A percentile compares a stretch with the other conserved stretches of the same genome.
Evolutionary conservation across 805 yeast genomes (phyloP).

Genomic region (Suhomyces canberraensis): DNA sequence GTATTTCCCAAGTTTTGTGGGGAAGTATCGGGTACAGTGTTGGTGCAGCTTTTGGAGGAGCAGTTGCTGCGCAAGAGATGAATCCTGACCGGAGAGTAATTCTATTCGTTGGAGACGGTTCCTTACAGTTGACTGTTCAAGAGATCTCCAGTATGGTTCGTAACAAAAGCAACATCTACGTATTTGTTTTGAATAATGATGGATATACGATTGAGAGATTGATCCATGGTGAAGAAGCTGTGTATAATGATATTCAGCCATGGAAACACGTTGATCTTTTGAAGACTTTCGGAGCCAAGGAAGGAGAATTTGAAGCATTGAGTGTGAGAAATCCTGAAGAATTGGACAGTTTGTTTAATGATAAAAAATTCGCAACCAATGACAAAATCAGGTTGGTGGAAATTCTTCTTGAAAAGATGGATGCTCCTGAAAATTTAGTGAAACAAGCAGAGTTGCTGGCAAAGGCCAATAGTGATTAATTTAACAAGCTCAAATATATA

Average conservation of each 20-base stretch:
- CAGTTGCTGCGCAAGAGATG: constrained; percentile 24
- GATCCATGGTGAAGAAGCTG: constrained; percentile 37
- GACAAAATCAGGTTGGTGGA: constrained; percentile 34
- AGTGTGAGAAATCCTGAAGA: constrained; percentile 26
- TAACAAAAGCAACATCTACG: constrained; percentile 31
- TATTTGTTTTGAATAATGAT: constrained; percentile 39
- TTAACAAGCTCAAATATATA: neutral
- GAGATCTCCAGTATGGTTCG: constrained; percentile 38
- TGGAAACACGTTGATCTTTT: constrained; percentile 36
- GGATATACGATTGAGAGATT: constrained; percentile 41
- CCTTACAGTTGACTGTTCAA: constrained; percentile 41
- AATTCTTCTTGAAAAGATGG: constrained; percentile 35
- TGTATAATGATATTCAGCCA: constrained; percentile 37
- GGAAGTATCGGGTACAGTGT: constrained; percentile 28
- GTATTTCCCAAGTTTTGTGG: constrained; percentile 27
- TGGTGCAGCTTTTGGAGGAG: constrained; percentile 29
- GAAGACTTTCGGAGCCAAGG: constrained; percentile 29
- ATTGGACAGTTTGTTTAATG: constrained; percentile 22
- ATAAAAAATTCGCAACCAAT: constrained; percentile 26
- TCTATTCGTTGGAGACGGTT: constrained; percentile 42
- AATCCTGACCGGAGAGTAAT: constrained; percentile 28
- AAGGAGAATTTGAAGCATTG: constrained; percentile 20
- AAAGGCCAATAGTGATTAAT: constrained; percentile 17
- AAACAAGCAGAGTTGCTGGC: constrained; percentile 34
- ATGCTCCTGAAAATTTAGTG: constrained; percentile 35